These are phyloP conservation scores for Corchorus capsularis DNA, from an alignment of 345 rosid species.

Conservation along the genomic window DNA sequence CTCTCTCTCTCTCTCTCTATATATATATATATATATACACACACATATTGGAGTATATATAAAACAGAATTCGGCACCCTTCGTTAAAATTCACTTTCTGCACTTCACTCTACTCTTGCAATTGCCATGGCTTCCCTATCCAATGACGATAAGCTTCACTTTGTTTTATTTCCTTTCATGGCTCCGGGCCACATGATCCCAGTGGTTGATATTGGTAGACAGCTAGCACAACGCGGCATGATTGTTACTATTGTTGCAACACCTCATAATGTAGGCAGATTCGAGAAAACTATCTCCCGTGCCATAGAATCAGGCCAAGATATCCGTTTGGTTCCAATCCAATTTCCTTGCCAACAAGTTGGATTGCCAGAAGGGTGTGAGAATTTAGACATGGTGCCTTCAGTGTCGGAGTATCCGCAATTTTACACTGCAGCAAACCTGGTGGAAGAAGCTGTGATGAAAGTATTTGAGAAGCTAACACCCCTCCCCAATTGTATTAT, in stretches of 20 bases:
- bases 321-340: too few relatives aligned
- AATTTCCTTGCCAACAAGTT: too few relatives aligned
- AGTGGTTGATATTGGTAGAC: slow-evolving; percentile 37
- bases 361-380: too few relatives aligned
- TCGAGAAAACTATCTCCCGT: slow-evolving; percentile 16
- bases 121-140: neutral
- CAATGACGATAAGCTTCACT: slow-evolving; percentile 27
- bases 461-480: too few relatives aligned
- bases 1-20: too few relatives aligned
- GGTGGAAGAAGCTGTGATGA: too few relatives aligned
- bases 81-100: neutral
- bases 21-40: too few relatives aligned
- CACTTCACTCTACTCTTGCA: neutral
- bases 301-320: slow-evolving; percentile 19
- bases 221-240: slow-evolving; percentile 43
- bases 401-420: too few relatives aligned
- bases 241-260: slow-evolving; percentile 36
- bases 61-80: too few relatives aligned
- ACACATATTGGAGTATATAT: too few relatives aligned
- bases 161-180: slow-evolving; percentile 56
- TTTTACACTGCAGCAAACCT: too few relatives aligned
- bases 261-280: slow-evolving; percentile 8
- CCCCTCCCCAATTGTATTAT: slow-evolving; percentile 27
- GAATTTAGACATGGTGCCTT: too few relatives aligned
- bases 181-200: slow-evolving; percentile 40